Conservation (phyloP, 495 filamentous ascomycete genomes). For the Beverwykella pulmonaria region DNA sequence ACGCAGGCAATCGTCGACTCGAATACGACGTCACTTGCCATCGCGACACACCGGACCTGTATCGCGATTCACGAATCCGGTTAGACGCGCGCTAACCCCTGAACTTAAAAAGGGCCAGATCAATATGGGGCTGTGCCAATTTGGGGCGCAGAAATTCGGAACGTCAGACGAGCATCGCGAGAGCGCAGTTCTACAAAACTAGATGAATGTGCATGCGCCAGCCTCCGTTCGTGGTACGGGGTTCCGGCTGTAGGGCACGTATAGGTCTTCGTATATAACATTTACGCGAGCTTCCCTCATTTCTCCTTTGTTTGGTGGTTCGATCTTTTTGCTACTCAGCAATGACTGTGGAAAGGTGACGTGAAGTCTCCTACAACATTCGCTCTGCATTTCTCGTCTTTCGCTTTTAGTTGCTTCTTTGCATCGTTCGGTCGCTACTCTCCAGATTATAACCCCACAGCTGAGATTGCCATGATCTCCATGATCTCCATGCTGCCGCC, state of each 20-base stretch:
- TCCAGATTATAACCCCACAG: background rate
- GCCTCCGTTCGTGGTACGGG: background rate
- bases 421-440: background rate
- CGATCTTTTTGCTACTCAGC: background rate
- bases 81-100: background rate
- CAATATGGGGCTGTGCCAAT: conserved; percentile 5
- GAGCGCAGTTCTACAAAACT: conserved; percentile 1
- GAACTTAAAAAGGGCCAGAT: background rate
- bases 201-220: conserved; percentile 8
- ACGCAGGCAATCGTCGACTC: background rate
- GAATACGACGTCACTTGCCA: background rate
- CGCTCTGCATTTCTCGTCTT: background rate
- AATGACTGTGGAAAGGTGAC: no score
- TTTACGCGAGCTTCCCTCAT: background rate
- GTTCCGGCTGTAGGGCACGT: background rate
- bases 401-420: background rate
- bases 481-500: conserved; percentile 14
- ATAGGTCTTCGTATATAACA: no score
- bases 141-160: conserved; percentile 1
- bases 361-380: background rate
- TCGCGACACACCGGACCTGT: background rate
- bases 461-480: background rate
- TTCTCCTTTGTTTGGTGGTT: background rate
- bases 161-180: conserved; percentile 19
- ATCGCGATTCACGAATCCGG: background rate